Evolutionary conservation across 78 protist species (phyloP), one percentile per base, ranked within the genome.

Genomic region (slime mould (Dictyostelium discoideum)): DNA sequence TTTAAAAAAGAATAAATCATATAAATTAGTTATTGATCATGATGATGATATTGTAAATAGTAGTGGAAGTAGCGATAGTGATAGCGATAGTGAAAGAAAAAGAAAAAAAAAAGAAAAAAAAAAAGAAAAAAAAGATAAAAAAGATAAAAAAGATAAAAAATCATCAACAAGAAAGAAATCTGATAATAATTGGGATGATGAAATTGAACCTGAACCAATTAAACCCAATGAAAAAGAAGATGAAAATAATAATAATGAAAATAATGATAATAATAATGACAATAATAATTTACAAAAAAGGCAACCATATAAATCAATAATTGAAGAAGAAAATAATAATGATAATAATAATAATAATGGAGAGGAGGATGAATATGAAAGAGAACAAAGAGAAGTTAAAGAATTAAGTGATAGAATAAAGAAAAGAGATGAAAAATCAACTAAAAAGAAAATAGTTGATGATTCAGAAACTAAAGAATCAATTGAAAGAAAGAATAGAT

Each of bases 341-440:
- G 2, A 83, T 18, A 48, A 83, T 16, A 42, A 46, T n/a, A 78
- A 26, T 16, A 14, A 76, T 57, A 86, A 54, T 14, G 93, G 60
- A 2, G 65, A 69, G 0, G 97, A 95, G 9, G 97, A 95, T 78
- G 86, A 81, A 85, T 95, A 88, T 50, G 93, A 85, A 79, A 92
- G 46, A 84, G 97, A 96, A 78, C 81, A 67, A 79, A 84, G 87
- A 77, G 97, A 96, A 48, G 76, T 87, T 24, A 40, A 3, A 46
- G 96, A 92, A 50, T 74, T 85, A 54, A 89, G 87, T 86, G 93
- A 93, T 57, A 84, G 97, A 80, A 32, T 96, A 13, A 79, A 69
- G 9, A 78, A 63, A 50, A 42, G 97, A 63, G 97, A 96, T 86
- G 84, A 60, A 2, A 84, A 54, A 7, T 54, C 81, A 40, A 85